Evolutionary conservation across 2,329 filamentous ascomycete species (phyloP).

Genomic region (Colletotrichum lupini): DNA sequence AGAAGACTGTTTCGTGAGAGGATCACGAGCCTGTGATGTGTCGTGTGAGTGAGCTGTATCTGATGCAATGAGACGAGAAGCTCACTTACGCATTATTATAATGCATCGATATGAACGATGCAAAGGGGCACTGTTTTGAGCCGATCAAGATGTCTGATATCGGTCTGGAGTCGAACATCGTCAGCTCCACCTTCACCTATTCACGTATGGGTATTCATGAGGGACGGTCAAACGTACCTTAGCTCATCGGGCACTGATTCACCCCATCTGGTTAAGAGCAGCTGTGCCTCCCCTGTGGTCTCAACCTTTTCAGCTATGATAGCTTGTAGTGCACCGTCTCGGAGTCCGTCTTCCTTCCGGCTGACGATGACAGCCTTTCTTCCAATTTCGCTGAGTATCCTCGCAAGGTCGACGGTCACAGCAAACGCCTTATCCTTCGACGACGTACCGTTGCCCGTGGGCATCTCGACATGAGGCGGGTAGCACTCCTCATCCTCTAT

Average conservation of each 20-base stretch:
- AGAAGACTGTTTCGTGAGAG: conserved; percentile 28
- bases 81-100: conserved; percentile 21
- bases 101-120: conserved; percentile 22
- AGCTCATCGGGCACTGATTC: conserved; percentile 29
- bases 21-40: background rate
- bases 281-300: conserved; percentile 25
- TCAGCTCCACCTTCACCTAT: background rate
- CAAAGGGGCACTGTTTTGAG: conserved; percentile 21
- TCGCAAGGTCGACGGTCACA: conserved; percentile 12
- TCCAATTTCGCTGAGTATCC: conserved; percentile 27
- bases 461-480: conserved; percentile 2
- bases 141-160: conserved; percentile 29
- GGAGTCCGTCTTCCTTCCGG: conserved; percentile 14
- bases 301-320: conserved; percentile 25
- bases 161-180: background rate
- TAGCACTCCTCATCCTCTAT: conserved; percentile 30
- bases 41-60: no score
- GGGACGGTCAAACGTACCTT: background rate
- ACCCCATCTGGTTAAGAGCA: conserved; percentile 28
- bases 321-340: background rate
- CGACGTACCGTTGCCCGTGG: background rate
- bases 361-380: conserved; percentile 22
- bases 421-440: conserved; percentile 4
- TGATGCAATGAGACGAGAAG: background rate
- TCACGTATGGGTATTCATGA: no score